Evolutionary conservation across 73 alveolate species (phyloP).

Genomic region (Paramecium sonneborni): DNA sequence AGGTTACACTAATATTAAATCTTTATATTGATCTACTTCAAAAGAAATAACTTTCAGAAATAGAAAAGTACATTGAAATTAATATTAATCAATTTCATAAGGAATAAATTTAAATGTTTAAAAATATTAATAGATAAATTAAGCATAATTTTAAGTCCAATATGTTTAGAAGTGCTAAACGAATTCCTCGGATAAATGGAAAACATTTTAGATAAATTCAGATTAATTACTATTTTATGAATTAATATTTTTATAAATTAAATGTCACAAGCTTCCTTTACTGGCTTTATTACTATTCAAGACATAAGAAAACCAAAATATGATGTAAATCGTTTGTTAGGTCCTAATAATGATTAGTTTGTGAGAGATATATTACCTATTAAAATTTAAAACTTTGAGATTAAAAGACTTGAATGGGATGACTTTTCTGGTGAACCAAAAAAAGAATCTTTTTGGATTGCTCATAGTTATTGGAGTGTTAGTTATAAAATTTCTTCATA

Average conservation of each 20-base stretch:
- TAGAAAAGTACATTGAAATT: neutral
- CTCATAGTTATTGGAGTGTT: neutral
- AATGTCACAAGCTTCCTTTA: neutral
- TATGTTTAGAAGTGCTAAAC: neutral
- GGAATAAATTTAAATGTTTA: neutral
- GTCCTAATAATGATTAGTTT: neutral
- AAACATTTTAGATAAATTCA: neutral
- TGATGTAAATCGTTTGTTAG: neutral
- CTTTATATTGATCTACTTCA: neutral
- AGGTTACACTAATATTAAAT: neutral
- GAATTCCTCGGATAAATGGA: neutral
- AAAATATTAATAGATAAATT: neutral
- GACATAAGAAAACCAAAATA: neutral
- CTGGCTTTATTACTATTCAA: neutral
- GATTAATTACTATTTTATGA: neutral
- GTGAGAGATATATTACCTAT: neutral
- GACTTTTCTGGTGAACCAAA: neutral
- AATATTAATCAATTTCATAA: neutral
- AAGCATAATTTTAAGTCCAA: constrained; percentile 41
- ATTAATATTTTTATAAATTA: neutral
- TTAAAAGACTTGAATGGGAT: neutral
- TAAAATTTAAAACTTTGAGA: neutral
- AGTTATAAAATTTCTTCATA: neutral
- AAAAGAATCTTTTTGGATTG: neutral
- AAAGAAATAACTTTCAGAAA: neutral